A percentile compares a stretch with the other conserved stretches of the same genome.
Evolutionary conservation across 345 rosid genomes (phyloP).

Genomic region (Excoecaria agallocha): DNA sequence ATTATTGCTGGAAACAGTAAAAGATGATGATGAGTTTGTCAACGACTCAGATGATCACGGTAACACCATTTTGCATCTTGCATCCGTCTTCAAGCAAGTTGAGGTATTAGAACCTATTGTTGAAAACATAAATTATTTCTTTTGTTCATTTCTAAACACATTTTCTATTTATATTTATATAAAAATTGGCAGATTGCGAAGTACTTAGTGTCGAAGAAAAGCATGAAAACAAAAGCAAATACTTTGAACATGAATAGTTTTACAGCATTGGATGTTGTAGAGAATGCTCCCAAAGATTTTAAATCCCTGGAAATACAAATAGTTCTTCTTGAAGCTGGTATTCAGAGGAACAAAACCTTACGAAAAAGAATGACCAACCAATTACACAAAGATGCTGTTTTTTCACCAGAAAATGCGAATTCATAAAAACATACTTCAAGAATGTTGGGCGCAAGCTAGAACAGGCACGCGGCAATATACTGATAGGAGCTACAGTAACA

Average conservation of each 20-base stretch:
- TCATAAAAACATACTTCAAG: background rate
- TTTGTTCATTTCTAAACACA: too few species aligned
- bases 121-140: too few species aligned
- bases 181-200: background rate
- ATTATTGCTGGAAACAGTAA: background rate
- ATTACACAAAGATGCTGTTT: background rate
- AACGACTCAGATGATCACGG: background rate
- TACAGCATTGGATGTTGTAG: background rate
- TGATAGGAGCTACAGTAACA: background rate
- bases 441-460: background rate
- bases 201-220: background rate
- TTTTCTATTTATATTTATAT: too few species aligned
- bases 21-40: background rate
- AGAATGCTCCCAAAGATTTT: background rate
- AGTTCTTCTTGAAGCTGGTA: slow-evolving; percentile 1
- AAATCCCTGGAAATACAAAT: background rate
- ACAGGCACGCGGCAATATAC: background rate
- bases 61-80: background rate
- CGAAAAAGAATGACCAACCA: background rate
- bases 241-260: background rate
- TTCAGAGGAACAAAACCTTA: background rate
- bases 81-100: background rate
- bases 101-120: background rate
- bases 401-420: background rate
- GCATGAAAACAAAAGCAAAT: background rate